phyloP scores from a whole-genome alignment of 2,329 filamentous ascomycete genomes.

The Orbilia ellipsospora region DNA sequence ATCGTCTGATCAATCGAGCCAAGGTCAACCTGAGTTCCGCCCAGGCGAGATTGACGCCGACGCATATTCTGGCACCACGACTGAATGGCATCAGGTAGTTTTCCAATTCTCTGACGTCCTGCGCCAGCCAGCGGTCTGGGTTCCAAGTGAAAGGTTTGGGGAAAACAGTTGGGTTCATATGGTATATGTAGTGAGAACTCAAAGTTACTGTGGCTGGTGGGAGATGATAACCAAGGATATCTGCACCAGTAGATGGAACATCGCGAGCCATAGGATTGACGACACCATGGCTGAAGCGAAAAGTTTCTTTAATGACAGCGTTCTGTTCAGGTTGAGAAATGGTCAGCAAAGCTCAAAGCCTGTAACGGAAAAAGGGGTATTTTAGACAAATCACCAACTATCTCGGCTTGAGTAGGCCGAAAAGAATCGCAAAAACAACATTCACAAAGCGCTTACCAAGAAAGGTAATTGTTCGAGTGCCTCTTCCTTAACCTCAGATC shows the following conservation, averaged over 20 bases:
- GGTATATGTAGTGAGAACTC: conserved; percentile 48
- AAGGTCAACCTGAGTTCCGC: conserved; percentile 37
- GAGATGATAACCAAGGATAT: conserved; percentile 34
- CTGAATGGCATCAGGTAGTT: conserved; percentile 47
- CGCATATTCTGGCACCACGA: conserved; percentile 27
- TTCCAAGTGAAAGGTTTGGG: conserved; percentile 38
- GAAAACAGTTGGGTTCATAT: conserved; percentile 38
- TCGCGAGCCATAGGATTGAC: conserved; percentile 33
- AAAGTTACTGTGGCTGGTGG: conserved; percentile 33
- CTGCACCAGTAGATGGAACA: conserved; percentile 27
- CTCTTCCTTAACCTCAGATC: conserved; percentile 35
- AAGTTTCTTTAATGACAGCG: conserved; percentile 41
- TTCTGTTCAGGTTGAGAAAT: neutral
- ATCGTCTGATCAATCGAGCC: conserved; percentile 38
- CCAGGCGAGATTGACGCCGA: conserved; percentile 47
- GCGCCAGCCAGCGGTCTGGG: conserved; percentile 35
- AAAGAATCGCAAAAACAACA: neutral
- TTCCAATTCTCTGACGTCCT: conserved; percentile 31
- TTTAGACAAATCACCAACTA: too few relatives aligned
- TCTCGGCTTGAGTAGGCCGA: too few relatives aligned
- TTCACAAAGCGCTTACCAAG: conserved; percentile 11
- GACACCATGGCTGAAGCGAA: conserved; percentile 33
- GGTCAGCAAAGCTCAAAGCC: conserved; percentile 7
- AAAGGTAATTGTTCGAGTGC: conserved; percentile 34
- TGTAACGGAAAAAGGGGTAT: neutral